Conservation (phyloP, 441 rosid genomes). For the Lepidium campestre region DNA sequence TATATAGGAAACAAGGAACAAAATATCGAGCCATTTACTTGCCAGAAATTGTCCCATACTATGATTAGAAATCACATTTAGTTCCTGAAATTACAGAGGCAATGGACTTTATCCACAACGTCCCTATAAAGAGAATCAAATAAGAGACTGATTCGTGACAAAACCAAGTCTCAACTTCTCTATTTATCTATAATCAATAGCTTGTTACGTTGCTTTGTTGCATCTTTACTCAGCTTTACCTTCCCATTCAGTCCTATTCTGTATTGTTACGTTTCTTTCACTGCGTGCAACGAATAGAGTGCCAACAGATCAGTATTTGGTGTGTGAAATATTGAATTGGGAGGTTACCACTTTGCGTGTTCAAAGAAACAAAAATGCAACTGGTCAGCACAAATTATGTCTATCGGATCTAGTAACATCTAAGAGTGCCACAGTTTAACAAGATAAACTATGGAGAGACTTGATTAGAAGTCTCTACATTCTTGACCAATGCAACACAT, state of each 20-base stretch:
- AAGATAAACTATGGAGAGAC: not conserved
- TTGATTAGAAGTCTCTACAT: not conserved
- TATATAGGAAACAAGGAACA: not conserved
- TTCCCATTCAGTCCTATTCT: not conserved
- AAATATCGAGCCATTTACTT: not conserved
- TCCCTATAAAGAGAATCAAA: not conserved
- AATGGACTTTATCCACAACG: not conserved
- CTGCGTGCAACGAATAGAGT: not conserved
- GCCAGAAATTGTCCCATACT: not conserved
- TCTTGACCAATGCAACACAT: not conserved
- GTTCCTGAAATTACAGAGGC: not conserved
- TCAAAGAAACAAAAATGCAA: not conserved
- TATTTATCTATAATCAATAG: not conserved
- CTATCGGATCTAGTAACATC: not conserved
- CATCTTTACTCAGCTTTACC: not conserved
- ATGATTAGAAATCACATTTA: not conserved
- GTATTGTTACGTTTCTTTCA: constrained; percentile 4
- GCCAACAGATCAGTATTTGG: not conserved
- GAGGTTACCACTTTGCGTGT: not conserved
- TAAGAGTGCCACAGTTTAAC: not conserved
- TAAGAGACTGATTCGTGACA: not conserved
- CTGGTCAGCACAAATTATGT: not conserved
- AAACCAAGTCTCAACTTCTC: not conserved
- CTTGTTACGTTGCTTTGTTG: not conserved
- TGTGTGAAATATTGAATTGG: not conserved